Conservation (phyloP, 768 basidiomycete genomes). For the Amanita subjunquillea region DNA sequence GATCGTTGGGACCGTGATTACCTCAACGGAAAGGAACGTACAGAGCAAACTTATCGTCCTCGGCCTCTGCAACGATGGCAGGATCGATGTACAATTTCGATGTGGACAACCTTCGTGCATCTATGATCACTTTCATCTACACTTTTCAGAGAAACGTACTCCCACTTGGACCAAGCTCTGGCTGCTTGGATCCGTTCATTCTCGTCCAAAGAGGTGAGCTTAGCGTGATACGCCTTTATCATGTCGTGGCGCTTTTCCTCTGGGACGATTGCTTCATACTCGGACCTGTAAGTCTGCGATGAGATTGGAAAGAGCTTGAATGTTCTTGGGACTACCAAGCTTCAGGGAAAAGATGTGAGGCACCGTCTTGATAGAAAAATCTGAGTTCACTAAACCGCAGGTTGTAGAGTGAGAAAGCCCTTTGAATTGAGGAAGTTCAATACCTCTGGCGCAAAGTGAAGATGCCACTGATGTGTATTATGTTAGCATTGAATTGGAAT, state of each 20-base stretch:
- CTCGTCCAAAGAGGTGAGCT: conserved; percentile 65
- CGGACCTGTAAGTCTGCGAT: conserved; percentile 46
- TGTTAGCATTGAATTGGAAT: neutral
- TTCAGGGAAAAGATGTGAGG: conserved; percentile 77
- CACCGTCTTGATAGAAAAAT: conserved; percentile 89
- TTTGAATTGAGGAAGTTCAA: neutral
- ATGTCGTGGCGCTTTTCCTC: conserved; percentile 72
- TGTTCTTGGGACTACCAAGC: conserved; percentile 49
- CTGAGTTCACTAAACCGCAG: conserved; percentile 50
- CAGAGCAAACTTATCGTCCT: conserved; percentile 70
- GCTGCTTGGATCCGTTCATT: conserved; percentile 57
- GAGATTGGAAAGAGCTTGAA: neutral
- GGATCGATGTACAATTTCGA: conserved; percentile 65
- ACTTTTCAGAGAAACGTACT: conserved; percentile 39
- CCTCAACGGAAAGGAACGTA: conserved; percentile 20
- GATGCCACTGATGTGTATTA: conserved; percentile 50
- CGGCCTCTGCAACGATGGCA: conserved; percentile 55
- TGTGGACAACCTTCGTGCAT: conserved; percentile 63
- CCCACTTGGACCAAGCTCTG: conserved; percentile 86
- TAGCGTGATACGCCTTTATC: conserved; percentile 75
- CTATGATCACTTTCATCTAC: neutral
- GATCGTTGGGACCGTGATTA: neutral
- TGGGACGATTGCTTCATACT: conserved; percentile 73
- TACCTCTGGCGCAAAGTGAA: conserved; percentile 79
- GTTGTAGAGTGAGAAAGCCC: neutral